Evolutionary conservation across 208 protist species (phyloP), one percentile per base, ranked within the genome.

Genomic region (Leishmania guyanensis): DNA sequence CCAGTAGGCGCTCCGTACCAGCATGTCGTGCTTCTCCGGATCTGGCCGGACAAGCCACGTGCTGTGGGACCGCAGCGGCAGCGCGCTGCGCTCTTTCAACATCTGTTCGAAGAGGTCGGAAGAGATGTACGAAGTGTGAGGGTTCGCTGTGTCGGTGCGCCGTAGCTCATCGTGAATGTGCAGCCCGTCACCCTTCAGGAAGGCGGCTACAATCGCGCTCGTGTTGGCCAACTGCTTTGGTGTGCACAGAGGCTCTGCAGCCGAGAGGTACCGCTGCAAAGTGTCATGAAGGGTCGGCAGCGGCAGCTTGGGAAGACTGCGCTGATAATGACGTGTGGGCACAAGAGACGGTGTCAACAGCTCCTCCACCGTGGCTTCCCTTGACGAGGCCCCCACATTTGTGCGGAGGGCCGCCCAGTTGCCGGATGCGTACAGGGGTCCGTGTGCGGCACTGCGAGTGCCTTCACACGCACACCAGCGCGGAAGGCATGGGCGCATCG

Each of bases 111-210:
- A 97, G 80, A 90, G 88, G 81, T 96, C 93, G 4, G 89, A 91
- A 1, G 91, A 97, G 51, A 97, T 92, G 81, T 94, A 98, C 9
- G 91, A 96, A 3, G 93, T 97, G 88, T 97, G 93, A 46, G 87
- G 87, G 70, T 98, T 98, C 6, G 89, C 93, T 68, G 88, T 89
- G 84, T 97, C 88, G 2, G 89, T 97, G 56, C 86, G 84, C 17
- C 90, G 80, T 29, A 98, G 86, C 79, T 95, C 89, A 8, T 94
- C 88, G 16, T 98, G 93, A 26, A 97, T 73, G 4, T 53, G 64
- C 2, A 51, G 69, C n/a, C 93, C 93, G 50, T 93, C 90, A 29
- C 85, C 66, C 4, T 78, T 39, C 48, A 88, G 73, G 85, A 98
- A 98, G 14, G 75, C 76, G 48, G 84, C 76, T 51, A 94, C 84